These are phyloP conservation scores for Gossypium ekmanianum DNA, from an alignment of 345 rosid genomes.

Conservation along the genomic window DNA sequence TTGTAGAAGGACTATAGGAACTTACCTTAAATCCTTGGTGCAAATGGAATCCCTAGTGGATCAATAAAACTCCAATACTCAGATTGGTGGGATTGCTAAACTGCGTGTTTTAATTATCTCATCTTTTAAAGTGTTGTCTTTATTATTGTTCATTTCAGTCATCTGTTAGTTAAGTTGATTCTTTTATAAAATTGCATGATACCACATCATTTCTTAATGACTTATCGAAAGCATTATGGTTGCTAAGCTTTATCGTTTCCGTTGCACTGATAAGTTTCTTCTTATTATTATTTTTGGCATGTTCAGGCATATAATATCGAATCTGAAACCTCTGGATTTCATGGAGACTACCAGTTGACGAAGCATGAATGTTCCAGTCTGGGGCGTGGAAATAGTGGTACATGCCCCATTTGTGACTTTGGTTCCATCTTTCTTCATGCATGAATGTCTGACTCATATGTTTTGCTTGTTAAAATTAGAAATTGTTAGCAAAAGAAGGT, in stretches of 20 bases:
- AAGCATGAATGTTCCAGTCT: constrained; percentile 68
- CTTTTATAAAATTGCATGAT: background rate
- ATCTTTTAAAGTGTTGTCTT: background rate
- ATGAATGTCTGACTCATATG: background rate
- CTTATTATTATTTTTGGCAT: background rate
- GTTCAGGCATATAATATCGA: constrained; percentile 84
- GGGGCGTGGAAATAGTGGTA: constrained; percentile 89
- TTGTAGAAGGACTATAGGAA: background rate
- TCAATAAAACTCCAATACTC: background rate
- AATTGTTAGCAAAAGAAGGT: background rate
- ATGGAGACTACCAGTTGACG: constrained; percentile 54
- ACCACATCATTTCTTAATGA: background rate
- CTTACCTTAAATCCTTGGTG: background rate
- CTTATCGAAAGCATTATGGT: background rate
- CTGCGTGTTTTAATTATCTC: background rate
- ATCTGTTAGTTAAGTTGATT: background rate
- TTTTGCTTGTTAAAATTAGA: background rate
- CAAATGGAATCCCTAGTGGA: background rate
- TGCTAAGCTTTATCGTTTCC: constrained; percentile 1
- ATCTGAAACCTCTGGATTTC: constrained; percentile 68
- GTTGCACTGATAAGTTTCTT: background rate
- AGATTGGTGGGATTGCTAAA: background rate
- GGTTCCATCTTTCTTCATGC: background rate
- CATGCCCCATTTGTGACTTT: constrained; percentile 15
- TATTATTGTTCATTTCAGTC: background rate